phyloP scores from a whole-genome alignment of 2,329 filamentous ascomycete genomes.

The Hymenoscyphus fructigenus region DNA sequence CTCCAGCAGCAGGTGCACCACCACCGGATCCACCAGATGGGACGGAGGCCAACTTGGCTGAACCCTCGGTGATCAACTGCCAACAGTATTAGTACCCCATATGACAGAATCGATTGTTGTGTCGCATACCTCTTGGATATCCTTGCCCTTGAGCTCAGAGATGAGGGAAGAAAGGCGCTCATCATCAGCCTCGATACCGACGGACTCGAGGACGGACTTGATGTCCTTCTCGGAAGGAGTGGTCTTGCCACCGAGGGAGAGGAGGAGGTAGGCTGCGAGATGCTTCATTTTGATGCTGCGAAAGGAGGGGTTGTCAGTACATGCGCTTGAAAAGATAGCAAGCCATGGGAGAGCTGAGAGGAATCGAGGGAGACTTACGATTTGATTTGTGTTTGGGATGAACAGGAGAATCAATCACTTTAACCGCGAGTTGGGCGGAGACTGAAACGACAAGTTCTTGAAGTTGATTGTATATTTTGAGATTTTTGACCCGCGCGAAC shows the following conservation, averaged over 20 bases:
- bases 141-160: constrained; percentile 87
- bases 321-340: constrained; percentile 13
- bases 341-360: constrained; percentile 7
- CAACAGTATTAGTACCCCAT: constrained; percentile 26
- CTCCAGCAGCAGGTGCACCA: constrained; percentile 65
- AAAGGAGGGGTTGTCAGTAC: constrained; percentile 31
- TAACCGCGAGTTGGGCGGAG: constrained; percentile 98
- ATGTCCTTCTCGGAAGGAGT: constrained; percentile 82
- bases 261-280: constrained; percentile 98
- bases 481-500: constrained; percentile 13
- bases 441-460: constrained; percentile 92
- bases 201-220: constrained; percentile 85
- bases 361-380: constrained; percentile 27
- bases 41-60: constrained; percentile 94
- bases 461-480: constrained; percentile 13
- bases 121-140: constrained; percentile 78
- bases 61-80: constrained; percentile 88
- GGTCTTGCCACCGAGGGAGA: constrained; percentile 89
- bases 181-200: constrained; percentile 90
- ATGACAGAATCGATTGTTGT: constrained; percentile 5
- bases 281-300: constrained; percentile 88
- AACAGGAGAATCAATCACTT: constrained; percentile 99
- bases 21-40: constrained; percentile 84
- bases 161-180: constrained; percentile 86
- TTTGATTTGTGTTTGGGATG: constrained; percentile 28